phyloP scores from a whole-genome alignment of 345 rosid genomes.

The Dipteronia sinensis region DNA sequence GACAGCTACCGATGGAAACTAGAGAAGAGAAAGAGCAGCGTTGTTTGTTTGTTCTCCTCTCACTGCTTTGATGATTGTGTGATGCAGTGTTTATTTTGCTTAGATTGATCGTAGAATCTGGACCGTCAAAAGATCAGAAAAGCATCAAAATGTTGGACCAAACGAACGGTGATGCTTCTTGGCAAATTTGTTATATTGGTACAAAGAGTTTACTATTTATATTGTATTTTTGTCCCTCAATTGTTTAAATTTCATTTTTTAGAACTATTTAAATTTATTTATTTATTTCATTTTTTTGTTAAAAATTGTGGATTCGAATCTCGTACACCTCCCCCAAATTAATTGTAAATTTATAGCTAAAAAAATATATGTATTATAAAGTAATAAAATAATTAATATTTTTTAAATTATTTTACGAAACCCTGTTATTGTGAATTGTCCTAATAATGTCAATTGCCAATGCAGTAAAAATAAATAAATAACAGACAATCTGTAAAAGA shows the following conservation, averaged over 20 bases:
- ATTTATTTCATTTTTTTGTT: too few species aligned
- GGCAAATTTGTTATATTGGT: background rate
- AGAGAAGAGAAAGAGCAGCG: background rate
- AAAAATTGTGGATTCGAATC: too few species aligned
- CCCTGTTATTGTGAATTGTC: background rate
- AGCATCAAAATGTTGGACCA: background rate
- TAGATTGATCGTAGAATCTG: background rate
- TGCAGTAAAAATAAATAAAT: background rate
- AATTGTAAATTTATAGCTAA: too few species aligned
- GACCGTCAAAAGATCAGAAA: background rate
- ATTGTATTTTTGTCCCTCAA: background rate
- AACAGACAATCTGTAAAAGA: too few species aligned
- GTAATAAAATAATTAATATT: too few species aligned
- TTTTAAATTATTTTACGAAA: too few species aligned
- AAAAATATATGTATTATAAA: too few species aligned
- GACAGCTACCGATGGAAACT: conserved; percentile 16
- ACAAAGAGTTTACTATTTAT: background rate
- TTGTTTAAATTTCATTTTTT: too few species aligned
- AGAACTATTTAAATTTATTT: too few species aligned
- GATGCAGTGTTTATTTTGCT: background rate
- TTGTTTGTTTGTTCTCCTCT: background rate
- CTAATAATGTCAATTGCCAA: background rate
- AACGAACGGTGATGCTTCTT: background rate
- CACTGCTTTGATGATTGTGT: background rate
- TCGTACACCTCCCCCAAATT: too few species aligned